A percentile compares a stretch with the other conserved stretches of the same genome.
phyloP scores from a whole-genome alignment of 257 asterid species.

The Linaria vulgaris region DNA sequence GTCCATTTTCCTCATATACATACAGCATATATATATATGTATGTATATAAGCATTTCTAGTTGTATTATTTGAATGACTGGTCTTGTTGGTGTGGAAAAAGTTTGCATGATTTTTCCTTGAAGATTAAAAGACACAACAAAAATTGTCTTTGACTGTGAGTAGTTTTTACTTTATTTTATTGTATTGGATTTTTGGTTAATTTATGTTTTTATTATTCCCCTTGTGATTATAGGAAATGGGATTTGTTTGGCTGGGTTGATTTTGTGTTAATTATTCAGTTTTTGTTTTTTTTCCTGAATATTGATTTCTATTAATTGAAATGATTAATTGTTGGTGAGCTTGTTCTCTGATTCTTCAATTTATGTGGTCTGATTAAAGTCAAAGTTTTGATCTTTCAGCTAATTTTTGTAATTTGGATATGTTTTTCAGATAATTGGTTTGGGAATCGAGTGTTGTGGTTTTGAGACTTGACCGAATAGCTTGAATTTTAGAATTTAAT shows the following conservation, averaged over 20 bases:
- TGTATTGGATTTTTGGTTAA: neutral
- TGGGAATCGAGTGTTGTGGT: neutral
- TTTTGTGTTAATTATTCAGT: conserved; percentile 28
- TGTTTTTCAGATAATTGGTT: neutral
- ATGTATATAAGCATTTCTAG: neutral
- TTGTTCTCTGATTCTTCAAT: conserved; percentile 17
- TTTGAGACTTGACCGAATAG: conserved; percentile 5
- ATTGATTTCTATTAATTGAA: conserved; percentile 23
- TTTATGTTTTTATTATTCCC: neutral
- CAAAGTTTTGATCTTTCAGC: conserved; percentile 13
- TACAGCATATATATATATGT: neutral
- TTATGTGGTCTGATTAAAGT: conserved; percentile 11
- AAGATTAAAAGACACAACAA: conserved; percentile 2
- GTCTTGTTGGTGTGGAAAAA: no score
- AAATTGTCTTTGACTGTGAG: conserved; percentile 12
- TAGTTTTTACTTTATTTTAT: conserved; percentile 2
- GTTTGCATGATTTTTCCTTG: conserved; percentile 23
- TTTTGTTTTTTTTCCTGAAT: conserved; percentile 17
- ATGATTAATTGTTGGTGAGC: conserved; percentile 21
- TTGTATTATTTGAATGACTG: no score
- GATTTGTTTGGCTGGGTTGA: neutral
- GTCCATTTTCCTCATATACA: no score
- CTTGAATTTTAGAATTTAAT: neutral
- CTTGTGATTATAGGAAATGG: conserved; percentile 1
- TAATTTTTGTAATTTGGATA: neutral